A percentile compares a stretch with the other conserved stretches of the same genome.
Conservation (phyloP, 768 basidiomycete genomes). For the Macrolepiota albuminosa region DNA sequence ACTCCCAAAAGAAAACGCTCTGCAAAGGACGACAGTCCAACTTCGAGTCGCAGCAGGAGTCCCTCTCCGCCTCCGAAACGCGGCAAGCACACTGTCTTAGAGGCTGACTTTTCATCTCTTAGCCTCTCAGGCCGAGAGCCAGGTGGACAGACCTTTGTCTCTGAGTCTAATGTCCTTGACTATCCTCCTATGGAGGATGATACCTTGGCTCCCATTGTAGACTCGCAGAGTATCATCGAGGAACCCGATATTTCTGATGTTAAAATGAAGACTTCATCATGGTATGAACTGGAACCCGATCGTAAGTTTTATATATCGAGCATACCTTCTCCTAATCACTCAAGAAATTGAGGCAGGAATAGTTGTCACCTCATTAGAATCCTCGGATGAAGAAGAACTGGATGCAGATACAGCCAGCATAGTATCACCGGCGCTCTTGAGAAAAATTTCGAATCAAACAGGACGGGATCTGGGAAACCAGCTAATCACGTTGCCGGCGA, state of each 20-base stretch:
- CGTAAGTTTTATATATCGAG: constrained; percentile 36
- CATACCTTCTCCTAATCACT: constrained; percentile 2
- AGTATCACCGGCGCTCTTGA: constrained; percentile 42
- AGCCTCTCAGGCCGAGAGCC: constrained; percentile 24
- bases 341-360: constrained; percentile 42
- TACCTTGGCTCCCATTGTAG: neutral
- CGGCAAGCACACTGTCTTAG: constrained; percentile 43
- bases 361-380: constrained; percentile 55
- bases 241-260: constrained; percentile 45
- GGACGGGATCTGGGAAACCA: constrained; percentile 1
- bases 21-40: constrained; percentile 13
- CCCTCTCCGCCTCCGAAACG: constrained; percentile 37
- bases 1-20: constrained; percentile 38
- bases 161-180: constrained; percentile 11
- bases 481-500: constrained; percentile 16
- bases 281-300: constrained; percentile 69
- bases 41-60: constrained; percentile 8
- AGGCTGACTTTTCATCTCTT: constrained; percentile 55
- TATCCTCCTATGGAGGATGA: constrained; percentile 10
- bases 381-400: constrained; percentile 31
- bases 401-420: constrained; percentile 19
- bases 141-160: constrained; percentile 5
- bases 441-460: constrained; percentile 34
- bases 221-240: constrained; percentile 24
- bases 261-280: constrained; percentile 58